phyloP scores from a whole-genome alignment of 2,329 filamentous ascomycete species.

The Elsinoe arachidis region DNA sequence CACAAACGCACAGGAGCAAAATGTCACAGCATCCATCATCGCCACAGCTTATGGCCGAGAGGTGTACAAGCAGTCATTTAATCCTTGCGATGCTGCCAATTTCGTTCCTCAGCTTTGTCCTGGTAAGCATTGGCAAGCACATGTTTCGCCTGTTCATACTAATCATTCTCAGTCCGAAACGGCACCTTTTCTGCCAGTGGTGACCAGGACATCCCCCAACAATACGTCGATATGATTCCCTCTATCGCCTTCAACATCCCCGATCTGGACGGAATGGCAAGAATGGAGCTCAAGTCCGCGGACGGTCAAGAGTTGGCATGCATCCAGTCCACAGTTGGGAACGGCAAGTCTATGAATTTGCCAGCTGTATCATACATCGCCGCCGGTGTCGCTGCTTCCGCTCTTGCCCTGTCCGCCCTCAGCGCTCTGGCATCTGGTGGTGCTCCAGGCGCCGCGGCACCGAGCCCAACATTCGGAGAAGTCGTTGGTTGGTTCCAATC shows the following conservation, averaged over 20 bases:
- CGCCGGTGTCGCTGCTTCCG: constrained; percentile 75
- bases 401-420: constrained; percentile 63
- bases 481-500: constrained; percentile 86
- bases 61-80: constrained; percentile 71
- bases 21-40: constrained; percentile 67
- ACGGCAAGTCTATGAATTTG: constrained; percentile 73
- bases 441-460: constrained; percentile 50
- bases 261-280: constrained; percentile 80
- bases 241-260: constrained; percentile 83
- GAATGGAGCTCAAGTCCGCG: constrained; percentile 59
- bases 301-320: constrained; percentile 63
- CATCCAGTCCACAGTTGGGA: constrained; percentile 70
- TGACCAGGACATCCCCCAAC: constrained; percentile 58
- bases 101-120: constrained; percentile 72
- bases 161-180: not conserved
- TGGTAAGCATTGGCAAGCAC: constrained; percentile 37
- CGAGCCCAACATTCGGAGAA: constrained; percentile 78
- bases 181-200: constrained; percentile 61
- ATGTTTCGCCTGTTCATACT: not conserved
- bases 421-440: constrained; percentile 55
- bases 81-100: constrained; percentile 65
- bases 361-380: constrained; percentile 75
- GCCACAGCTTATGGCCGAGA: constrained; percentile 77
- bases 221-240: constrained; percentile 69
- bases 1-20: constrained; percentile 62